A percentile compares a stretch with the other conserved stretches of the same genome.
Conservation (phyloP, 176 grass and related monocot species). For the Aegilops umbellulata region DNA sequence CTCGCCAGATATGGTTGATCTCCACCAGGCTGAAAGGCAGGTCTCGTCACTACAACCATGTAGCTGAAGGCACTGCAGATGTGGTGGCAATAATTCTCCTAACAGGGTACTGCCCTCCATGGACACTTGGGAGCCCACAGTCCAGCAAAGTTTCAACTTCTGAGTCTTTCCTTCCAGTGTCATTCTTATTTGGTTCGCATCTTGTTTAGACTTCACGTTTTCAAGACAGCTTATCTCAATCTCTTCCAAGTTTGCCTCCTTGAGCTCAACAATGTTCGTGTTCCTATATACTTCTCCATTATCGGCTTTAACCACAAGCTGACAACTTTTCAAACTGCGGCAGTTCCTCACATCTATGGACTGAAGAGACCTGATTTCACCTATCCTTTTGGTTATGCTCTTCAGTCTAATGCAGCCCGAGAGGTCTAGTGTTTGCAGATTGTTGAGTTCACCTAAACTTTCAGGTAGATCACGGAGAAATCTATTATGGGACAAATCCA, state of each 20-base stretch:
- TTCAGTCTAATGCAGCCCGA: neutral
- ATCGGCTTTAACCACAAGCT: neutral
- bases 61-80: too few relatives aligned
- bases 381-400: neutral
- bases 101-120: neutral
- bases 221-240: neutral
- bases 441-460: neutral
- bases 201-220: neutral
- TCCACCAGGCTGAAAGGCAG: neutral
- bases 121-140: accelerated
- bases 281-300: accelerated
- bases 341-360: neutral
- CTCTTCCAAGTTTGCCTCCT: neutral
- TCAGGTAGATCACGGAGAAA: neutral
- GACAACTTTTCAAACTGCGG: neutral
- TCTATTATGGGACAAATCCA: neutral
- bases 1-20: neutral
- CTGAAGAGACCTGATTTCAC: neutral
- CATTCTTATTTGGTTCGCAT: neutral
- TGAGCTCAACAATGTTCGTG: neutral
- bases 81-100: neutral
- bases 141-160: neutral
- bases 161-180: accelerated
- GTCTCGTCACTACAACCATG: neutral
- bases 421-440: neutral